Percentiles rank a stretch among this genome's conserved stretches.
Conservation (phyloP, 345 rosid genomes). For the Brassica rapa region DNA sequence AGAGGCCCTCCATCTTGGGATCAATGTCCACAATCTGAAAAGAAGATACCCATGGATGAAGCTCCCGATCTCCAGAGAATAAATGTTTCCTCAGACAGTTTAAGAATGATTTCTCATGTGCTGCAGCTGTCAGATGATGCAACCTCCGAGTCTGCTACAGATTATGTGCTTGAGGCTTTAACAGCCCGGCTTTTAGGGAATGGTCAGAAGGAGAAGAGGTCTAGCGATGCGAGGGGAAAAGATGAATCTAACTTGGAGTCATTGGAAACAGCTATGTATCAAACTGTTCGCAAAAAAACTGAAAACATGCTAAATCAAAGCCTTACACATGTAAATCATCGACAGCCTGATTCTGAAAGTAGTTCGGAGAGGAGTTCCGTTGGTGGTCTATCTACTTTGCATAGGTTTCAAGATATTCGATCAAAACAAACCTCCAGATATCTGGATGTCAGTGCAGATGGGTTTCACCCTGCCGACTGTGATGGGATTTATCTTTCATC, state of each 20-base stretch:
- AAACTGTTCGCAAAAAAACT: slow-evolving; percentile 45
- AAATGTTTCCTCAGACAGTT: slow-evolving; percentile 40
- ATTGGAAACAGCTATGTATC: slow-evolving; percentile 67
- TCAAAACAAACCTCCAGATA: slow-evolving; percentile 55
- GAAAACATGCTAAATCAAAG: slow-evolving; percentile 34
- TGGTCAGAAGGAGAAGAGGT: slow-evolving; percentile 44
- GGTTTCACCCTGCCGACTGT: slow-evolving; percentile 73
- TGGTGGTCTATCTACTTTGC: slow-evolving; percentile 51
- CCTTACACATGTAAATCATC: slow-evolving; percentile 34
- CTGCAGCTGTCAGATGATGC: slow-evolving; percentile 52
- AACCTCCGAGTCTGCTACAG: slow-evolving; percentile 45
- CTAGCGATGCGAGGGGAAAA: slow-evolving; percentile 47
- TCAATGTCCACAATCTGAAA: slow-evolving; percentile 44
- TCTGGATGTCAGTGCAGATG: slow-evolving; percentile 50
- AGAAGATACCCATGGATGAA: slow-evolving; percentile 42
- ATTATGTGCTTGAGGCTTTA: slow-evolving; percentile 56
- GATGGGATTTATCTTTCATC: slow-evolving; percentile 89
- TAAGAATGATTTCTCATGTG: slow-evolving; percentile 42
- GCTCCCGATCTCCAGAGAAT: slow-evolving; percentile 42
- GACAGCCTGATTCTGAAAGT: slow-evolving; percentile 39
- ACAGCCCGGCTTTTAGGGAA: slow-evolving; percentile 55
- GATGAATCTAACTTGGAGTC: slow-evolving; percentile 48
- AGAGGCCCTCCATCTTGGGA: slow-evolving; percentile 77
- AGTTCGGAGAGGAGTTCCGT: slow-evolving; percentile 34
- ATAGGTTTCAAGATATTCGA: slow-evolving; percentile 52